Evolutionary conservation across 2,329 filamentous ascomycete genomes (phyloP).

Genomic region (Colletotrichum sp.): DNA sequence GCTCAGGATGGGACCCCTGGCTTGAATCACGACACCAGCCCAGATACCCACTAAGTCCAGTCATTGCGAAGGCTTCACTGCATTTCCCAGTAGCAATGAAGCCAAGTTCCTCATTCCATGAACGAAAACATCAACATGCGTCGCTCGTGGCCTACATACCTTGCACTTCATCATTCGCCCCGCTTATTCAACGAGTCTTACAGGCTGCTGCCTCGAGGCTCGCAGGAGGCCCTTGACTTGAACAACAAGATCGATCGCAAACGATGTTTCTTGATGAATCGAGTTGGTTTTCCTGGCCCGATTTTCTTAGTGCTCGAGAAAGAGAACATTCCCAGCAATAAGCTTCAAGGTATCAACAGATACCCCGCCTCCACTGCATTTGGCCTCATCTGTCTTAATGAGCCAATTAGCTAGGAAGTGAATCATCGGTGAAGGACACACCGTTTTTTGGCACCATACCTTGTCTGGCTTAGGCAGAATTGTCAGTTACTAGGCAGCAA

Average conservation of each 20-base stretch:
- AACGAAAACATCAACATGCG: not conserved
- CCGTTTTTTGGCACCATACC: not conserved
- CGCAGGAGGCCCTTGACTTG: not conserved
- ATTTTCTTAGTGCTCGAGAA: too few species aligned
- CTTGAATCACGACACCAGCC: not conserved
- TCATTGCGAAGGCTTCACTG: not conserved
- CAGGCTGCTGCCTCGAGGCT: not conserved
- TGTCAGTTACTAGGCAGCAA: not conserved
- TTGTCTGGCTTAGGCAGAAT: not conserved
- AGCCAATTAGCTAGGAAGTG: not conserved
- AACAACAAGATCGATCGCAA: not conserved
- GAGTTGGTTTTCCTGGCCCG: too few species aligned
- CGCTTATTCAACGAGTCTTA: not conserved
- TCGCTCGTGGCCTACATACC: not conserved
- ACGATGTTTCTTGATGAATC: accelerated
- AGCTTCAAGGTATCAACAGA: too few species aligned
- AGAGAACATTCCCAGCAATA: too few species aligned
- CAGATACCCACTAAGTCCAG: not conserved
- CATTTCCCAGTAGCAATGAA: not conserved
- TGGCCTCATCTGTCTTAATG: too few species aligned
- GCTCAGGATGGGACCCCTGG: not conserved
- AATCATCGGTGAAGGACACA: not conserved
- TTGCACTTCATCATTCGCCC: not conserved
- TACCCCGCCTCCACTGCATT: too few species aligned
- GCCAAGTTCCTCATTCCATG: not conserved